Base-by-base conservation (phyloP, 2,329 filamentous ascomycete species). In the Monosporascus sp. region DNA sequence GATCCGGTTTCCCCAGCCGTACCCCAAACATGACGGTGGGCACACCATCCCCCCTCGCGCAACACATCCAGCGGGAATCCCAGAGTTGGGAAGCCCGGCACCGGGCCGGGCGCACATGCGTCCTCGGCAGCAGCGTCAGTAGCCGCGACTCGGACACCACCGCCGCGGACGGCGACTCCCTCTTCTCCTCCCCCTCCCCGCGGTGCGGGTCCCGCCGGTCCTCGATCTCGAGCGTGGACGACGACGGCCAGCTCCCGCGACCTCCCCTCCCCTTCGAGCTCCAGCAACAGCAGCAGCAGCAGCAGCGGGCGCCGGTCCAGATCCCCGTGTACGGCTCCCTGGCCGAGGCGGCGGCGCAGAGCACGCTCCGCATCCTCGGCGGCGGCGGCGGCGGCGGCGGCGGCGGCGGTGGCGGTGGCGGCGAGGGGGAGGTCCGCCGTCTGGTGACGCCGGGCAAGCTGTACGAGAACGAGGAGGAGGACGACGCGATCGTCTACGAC, bases 391-490 rank as follows among this genome's bases (percentile, higher is more conserved):
- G 55, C 53, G 47, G 50, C 51, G 50, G 41, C 46, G 55, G n/a
- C 49, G 58, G 54, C 24, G 54, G 56, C 37, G 55, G 51, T 41
- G 49, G 43, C 57, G 20, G 55, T 52, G 47, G 50, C 51, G 50
- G 41, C 46, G 55, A 22, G 51, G 58, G 56, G 48, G 51, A 55
- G 50, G 63, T 62, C 24, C 60, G 58, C 44, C 59, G 60, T 24
- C 56, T 67, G 26, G 63, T 65, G 7, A 66, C 64, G 22, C 63
- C 64, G 2, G 64, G 64, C 3, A 68, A 69, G 55, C 58, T 70
- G 18, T 70, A 70, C 50, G 65, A 70, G 57, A 66, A 68, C 49
- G 67, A 69, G 53, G 67, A 70, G 37, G 65, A 65, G 6, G 67
- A 69, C 54, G 67, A 70, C 44, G 67, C 68, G 57, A 68, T 69